These are phyloP conservation scores for Dryas drummondii DNA, from an alignment of 306 rosid genomes.

Conservation along the genomic window DNA sequence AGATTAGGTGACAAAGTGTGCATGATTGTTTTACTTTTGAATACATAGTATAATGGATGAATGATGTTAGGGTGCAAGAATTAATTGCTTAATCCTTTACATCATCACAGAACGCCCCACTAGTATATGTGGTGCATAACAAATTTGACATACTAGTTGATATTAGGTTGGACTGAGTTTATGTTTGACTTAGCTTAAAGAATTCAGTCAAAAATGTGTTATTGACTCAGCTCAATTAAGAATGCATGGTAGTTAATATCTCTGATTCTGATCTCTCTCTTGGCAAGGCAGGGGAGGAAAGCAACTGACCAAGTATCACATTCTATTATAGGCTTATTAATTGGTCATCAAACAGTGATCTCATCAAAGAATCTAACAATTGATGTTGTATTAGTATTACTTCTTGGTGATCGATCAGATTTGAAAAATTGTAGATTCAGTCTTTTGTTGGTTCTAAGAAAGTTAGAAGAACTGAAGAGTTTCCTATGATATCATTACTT, in stretches of 20 bases:
- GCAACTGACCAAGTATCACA: neutral
- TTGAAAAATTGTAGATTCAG: no score
- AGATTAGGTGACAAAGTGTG: neutral
- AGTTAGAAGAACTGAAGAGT: no score
- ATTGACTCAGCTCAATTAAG: neutral
- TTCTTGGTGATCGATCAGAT: no score
- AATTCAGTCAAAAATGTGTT: neutral
- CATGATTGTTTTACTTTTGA: no score
- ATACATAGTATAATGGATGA: neutral
- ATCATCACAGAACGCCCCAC: neutral
- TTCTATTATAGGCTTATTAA: neutral
- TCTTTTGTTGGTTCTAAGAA: no score
- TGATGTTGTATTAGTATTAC: no score
- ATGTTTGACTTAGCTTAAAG: neutral
- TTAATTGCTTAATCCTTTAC: neutral
- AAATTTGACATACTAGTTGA: neutral
- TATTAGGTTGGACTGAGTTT: slow-evolving; percentile 4
- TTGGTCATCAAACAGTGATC: neutral
- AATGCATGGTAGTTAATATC: no score
- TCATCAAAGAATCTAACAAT: neutral
- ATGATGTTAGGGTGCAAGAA: neutral
- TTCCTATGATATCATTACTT: no score
- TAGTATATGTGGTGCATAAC: no score
- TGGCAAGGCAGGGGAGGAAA: no score
- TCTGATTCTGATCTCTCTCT: no score